Evolutionary conservation across 768 basidiomycete genomes (phyloP), one percentile per base, ranked within the genome.

Genomic region (Mycena crocata): DNA sequence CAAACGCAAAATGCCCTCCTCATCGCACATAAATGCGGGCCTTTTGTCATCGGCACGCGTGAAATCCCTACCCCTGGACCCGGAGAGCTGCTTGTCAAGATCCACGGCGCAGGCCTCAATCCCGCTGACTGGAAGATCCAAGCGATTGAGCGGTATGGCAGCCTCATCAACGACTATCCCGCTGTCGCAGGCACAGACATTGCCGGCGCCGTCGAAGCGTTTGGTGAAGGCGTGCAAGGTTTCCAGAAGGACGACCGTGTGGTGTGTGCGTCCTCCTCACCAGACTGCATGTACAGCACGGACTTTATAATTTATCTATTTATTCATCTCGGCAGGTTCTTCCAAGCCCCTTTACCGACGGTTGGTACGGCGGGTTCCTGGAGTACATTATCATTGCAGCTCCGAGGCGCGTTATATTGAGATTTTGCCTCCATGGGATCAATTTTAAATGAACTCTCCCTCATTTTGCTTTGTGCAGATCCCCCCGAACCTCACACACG

Each of bases 181-280:
- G 75, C 76, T 21, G 73, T 79, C 15, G 73, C 81, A 2, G 81
- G 80, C 9, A 78, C 74, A 34, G 81, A 82, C 58, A 68, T 81
- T 37, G 75, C 81, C 24, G 81, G 80, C 21, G 72, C 67, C 0
- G 66, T 82, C 8, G 77, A 81, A 26, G 71, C 70, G 31, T 32
- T 78, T 45, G 81, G 80, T 12, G 68, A 72, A 19, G 69, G 54
- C 21, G 79, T 80, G 2, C 71, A 57, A 0, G 59, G 60, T 5
- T 80, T 77, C 74, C 68, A 72, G 30, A 66, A 77, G 28, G 80
- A 79, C 3, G 81, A 80, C 65, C n/a, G n/a, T n/a, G 69, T 74
- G 45, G 77, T 78, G 66, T 67, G 37, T 12, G 51, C 31, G n/a
- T 30, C 23, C 8, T 30, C 2, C 21, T 23, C 40, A 31, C 42